phyloP scores from a whole-genome alignment of 2,329 filamentous ascomycete species.

The Arachnopeziza araneosa region DNA sequence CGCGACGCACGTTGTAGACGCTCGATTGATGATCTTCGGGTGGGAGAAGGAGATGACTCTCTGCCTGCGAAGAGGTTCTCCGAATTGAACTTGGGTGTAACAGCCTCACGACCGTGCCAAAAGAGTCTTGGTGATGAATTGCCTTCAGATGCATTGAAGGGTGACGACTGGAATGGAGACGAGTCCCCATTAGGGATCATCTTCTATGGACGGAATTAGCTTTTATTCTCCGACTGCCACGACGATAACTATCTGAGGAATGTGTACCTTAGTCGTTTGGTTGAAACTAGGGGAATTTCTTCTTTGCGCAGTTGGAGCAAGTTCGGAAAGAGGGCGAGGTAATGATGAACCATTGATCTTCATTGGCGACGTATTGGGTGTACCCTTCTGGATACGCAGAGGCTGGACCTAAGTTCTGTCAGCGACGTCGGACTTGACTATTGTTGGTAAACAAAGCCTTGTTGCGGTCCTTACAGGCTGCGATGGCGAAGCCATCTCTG shows the following conservation, averaged over 20 bases:
- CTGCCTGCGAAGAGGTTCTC: slow-evolving; percentile 65
- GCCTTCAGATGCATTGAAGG: slow-evolving; percentile 50
- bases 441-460: background rate
- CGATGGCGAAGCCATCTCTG: slow-evolving; percentile 23
- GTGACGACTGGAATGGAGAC: slow-evolving; percentile 81
- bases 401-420: slow-evolving; percentile 56
- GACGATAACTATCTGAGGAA: slow-evolving; percentile 8
- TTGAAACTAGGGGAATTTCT: slow-evolving; percentile 92
- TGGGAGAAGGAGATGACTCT: slow-evolving; percentile 56
- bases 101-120: slow-evolving; percentile 75
- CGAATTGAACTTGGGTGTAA: slow-evolving; percentile 55
- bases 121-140: slow-evolving; percentile 76
- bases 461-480: slow-evolving; percentile 18
- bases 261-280: slow-evolving; percentile 61
- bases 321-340: slow-evolving; percentile 78
- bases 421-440: background rate
- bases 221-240: slow-evolving; percentile 21
- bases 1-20: slow-evolving; percentile 90
- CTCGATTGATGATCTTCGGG: slow-evolving; percentile 86
- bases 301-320: slow-evolving; percentile 78
- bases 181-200: slow-evolving; percentile 65
- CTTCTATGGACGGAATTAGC: slow-evolving; percentile 45
- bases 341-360: slow-evolving; percentile 54
- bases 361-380: slow-evolving; percentile 51
- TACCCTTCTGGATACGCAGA: slow-evolving; percentile 71